Evolutionary conservation across 1,284 basidiomycete genomes (phyloP).

Genomic region (Fomitopsis pinicola): DNA sequence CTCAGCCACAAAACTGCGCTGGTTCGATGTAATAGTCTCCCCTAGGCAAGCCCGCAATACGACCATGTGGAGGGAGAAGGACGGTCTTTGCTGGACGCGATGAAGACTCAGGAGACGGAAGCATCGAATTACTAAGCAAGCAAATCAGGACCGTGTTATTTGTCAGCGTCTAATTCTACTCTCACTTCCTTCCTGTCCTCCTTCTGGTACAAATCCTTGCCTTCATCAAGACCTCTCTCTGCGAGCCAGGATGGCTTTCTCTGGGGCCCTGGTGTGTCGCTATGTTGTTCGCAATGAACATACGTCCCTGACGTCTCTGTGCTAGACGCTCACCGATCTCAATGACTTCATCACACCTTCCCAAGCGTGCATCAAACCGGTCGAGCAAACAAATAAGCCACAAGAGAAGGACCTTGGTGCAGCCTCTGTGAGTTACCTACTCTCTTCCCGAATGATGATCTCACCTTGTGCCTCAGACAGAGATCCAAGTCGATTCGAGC

Average conservation of each 20-base stretch:
- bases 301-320: neutral
- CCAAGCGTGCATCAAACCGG: conserved; percentile 97
- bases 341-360: conserved; percentile 98
- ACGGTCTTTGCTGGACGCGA: no score
- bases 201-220: neutral
- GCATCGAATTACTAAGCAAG: neutral
- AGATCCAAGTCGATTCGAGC: conserved; percentile 81
- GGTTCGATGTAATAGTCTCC: no score
- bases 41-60: no score
- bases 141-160: neutral
- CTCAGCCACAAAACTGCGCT: no score
- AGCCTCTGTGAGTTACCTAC: conserved; percentile 48
- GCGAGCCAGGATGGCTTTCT: conserved; percentile 72
- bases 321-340: conserved; percentile 85
- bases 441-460: neutral
- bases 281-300: neutral
- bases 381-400: conserved; percentile 60
- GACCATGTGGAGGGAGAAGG: no score
- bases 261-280: conserved; percentile 77
- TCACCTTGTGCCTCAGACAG: conserved; percentile 50
- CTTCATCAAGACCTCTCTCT: neutral
- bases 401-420: conserved; percentile 45
- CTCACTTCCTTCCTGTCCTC: neutral
- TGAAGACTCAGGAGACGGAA: no score
- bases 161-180: neutral